phyloP scores from a whole-genome alignment of 805 yeast genomes.

The Hanseniaspora valbyensis region DNA sequence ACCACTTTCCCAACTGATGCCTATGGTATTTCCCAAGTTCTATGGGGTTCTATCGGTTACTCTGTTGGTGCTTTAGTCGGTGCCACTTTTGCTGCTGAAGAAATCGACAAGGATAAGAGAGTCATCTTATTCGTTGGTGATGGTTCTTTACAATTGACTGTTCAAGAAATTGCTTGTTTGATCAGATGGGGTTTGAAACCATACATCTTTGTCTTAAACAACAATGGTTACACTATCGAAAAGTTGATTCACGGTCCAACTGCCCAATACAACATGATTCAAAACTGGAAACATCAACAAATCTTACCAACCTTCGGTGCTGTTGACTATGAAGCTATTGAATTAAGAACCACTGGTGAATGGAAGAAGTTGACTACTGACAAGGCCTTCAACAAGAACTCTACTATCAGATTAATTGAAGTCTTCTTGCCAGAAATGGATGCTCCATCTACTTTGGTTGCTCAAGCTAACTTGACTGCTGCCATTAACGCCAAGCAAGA shows the following conservation, averaged over 20 bases:
- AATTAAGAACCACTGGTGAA: constrained; percentile 48
- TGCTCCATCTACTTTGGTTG: constrained; percentile 55
- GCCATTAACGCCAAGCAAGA: constrained; percentile 34
- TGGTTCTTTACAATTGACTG: constrained; percentile 65
- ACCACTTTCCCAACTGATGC: constrained; percentile 52
- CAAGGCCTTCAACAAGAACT: constrained; percentile 40
- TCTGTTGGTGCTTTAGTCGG: constrained; percentile 59
- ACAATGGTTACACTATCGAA: constrained; percentile 67
- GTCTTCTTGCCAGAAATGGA: constrained; percentile 59
- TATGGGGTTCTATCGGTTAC: constrained; percentile 69
- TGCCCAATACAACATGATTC: constrained; percentile 56
- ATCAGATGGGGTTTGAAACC: constrained; percentile 57
- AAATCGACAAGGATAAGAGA: constrained; percentile 49
- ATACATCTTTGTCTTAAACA: constrained; percentile 58
- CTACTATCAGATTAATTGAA: constrained; percentile 55
- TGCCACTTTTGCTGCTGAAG: constrained; percentile 58
- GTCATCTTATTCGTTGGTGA: constrained; percentile 62
- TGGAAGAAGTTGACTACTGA: constrained; percentile 40
- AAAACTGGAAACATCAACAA: constrained; percentile 54
- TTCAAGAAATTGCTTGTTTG: constrained; percentile 61
- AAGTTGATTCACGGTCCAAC: constrained; percentile 59
- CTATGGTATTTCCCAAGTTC: constrained; percentile 59
- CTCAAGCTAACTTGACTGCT: constrained; percentile 56
- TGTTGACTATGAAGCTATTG: constrained; percentile 42
- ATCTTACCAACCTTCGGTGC: constrained; percentile 34